These are phyloP conservation scores for Trichopus zeylanicus DNA, from an alignment of 116 monocot species.

Conservation along the genomic window DNA sequence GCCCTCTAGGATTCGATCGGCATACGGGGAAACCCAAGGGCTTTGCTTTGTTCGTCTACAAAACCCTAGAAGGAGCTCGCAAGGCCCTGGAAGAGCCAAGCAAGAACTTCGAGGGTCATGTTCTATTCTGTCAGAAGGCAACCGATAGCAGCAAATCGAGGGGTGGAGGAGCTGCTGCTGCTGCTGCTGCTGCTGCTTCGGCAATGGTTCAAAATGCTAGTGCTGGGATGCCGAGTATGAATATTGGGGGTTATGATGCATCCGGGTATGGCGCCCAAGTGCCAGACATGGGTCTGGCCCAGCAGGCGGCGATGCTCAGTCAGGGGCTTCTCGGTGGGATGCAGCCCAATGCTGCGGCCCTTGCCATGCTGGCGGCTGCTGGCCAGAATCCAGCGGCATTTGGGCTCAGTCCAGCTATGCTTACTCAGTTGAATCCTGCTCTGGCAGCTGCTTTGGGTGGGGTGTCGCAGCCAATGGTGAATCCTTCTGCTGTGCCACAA, in stretches of 20 bases:
- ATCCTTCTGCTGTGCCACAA: constrained; percentile 16
- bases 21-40: constrained; percentile 64
- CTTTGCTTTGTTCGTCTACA: constrained; percentile 71
- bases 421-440: constrained; percentile 74
- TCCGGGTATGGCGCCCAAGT: constrained; percentile 13
- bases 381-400: constrained; percentile 63
- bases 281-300: constrained; percentile 35
- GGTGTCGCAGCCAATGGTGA: constrained; percentile 23
- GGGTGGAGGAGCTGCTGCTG: background rate
- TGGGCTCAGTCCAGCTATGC: constrained; percentile 57
- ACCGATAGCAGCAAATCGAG: constrained; percentile 30
- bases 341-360: constrained; percentile 56
- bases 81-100: constrained; percentile 58
- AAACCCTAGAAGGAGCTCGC: constrained; percentile 50
- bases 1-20: constrained; percentile 67
- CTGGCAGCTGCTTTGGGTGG: constrained; percentile 47
- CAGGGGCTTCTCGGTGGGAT: constrained; percentile 30
- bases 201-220: background rate
- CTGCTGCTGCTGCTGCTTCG: background rate
- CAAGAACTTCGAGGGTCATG: constrained; percentile 63
- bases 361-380: constrained; percentile 77
- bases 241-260: constrained; percentile 8
- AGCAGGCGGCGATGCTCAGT: constrained; percentile 29
- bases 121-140: constrained; percentile 49
- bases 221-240: constrained; percentile 3